Conservation (phyloP, 768 basidiomycete species). For the Trametes cinnabarina region DNA sequence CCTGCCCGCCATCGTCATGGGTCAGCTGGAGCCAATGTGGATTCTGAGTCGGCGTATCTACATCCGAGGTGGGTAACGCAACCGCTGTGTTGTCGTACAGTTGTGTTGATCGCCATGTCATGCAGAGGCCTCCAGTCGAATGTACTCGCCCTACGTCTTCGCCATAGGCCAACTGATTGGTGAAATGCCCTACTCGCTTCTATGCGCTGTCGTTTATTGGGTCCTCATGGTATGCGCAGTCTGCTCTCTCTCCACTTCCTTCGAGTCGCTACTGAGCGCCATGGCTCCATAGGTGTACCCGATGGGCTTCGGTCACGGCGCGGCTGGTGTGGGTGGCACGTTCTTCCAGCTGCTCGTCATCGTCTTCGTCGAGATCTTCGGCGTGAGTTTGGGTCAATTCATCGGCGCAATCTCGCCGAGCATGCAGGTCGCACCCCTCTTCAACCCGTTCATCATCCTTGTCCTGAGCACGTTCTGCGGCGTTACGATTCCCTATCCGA, state of each 20-base stretch:
- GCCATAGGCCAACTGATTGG: constrained; percentile 78
- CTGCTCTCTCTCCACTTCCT: not conserved
- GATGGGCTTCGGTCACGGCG: constrained; percentile 64
- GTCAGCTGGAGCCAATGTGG: constrained; percentile 81
- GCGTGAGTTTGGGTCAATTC: constrained; percentile 71
- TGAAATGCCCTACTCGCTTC: constrained; percentile 73
- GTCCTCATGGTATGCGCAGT: constrained; percentile 61
- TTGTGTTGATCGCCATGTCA: not conserved
- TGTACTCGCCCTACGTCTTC: constrained; percentile 85
- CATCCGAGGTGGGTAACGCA: constrained; percentile 28
- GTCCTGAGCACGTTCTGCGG: constrained; percentile 76
- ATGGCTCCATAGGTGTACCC: constrained; percentile 46
- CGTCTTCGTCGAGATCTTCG: constrained; percentile 68
- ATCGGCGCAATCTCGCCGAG: constrained; percentile 76
- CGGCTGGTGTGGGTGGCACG: constrained; percentile 56
- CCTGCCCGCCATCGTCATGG: constrained; percentile 73
- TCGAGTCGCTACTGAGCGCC: not conserved
- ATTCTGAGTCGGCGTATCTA: constrained; percentile 62
- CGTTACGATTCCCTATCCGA: constrained; percentile 70
- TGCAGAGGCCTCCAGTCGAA: constrained; percentile 74
- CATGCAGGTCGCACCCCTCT: constrained; percentile 70
- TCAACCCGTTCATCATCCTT: constrained; percentile 72
- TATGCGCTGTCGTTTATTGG: constrained; percentile 78
- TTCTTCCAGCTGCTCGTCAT: constrained; percentile 71
- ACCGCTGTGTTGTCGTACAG: not conserved